Evolutionary conservation across 2,329 filamentous ascomycete genomes (phyloP).

Genomic region (Aaosphaeria arxii): DNA sequence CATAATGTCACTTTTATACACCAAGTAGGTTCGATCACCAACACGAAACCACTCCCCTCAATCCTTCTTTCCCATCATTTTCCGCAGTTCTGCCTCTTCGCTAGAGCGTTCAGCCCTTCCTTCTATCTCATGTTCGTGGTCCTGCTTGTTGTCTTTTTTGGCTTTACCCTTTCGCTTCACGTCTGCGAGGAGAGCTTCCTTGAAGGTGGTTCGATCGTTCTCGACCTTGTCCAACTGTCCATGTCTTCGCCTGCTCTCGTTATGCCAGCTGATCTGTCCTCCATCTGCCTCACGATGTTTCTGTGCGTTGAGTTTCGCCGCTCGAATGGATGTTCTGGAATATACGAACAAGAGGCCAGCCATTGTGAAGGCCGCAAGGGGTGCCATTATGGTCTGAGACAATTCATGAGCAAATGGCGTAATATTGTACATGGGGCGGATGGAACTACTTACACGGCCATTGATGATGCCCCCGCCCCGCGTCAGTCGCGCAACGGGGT

Average conservation of each 20-base stretch:
- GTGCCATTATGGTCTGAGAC: slow-evolving; percentile 53
- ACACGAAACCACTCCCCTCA: too few relatives aligned
- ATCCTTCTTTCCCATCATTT: slow-evolving; percentile 30
- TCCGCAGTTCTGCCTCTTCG: slow-evolving; percentile 38
- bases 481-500: slow-evolving; percentile 26
- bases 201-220: slow-evolving; percentile 28
- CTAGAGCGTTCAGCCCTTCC: slow-evolving; percentile 27
- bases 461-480: slow-evolving; percentile 33
- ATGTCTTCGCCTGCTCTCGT: slow-evolving; percentile 54
- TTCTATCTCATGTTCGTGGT: slow-evolving; percentile 20
- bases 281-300: slow-evolving; percentile 57
- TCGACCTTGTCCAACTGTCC: slow-evolving; percentile 47
- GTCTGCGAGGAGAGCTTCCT: slow-evolving; percentile 31
- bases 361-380: slow-evolving; percentile 63
- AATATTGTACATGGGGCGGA: background rate
- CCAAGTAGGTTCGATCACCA: too few relatives aligned
- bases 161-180: slow-evolving; percentile 23
- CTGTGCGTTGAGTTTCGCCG: slow-evolving; percentile 64
- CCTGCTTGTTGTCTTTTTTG: slow-evolving; percentile 12
- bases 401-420: background rate
- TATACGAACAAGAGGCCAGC: slow-evolving; percentile 59
- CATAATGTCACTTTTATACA: too few relatives aligned
- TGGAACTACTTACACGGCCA: slow-evolving; percentile 23
- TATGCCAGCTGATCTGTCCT: slow-evolving; percentile 53
- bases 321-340: slow-evolving; percentile 61